phyloP scores from a whole-genome alignment of 257 asterid genomes.

The Solanum microdontum region DNA sequence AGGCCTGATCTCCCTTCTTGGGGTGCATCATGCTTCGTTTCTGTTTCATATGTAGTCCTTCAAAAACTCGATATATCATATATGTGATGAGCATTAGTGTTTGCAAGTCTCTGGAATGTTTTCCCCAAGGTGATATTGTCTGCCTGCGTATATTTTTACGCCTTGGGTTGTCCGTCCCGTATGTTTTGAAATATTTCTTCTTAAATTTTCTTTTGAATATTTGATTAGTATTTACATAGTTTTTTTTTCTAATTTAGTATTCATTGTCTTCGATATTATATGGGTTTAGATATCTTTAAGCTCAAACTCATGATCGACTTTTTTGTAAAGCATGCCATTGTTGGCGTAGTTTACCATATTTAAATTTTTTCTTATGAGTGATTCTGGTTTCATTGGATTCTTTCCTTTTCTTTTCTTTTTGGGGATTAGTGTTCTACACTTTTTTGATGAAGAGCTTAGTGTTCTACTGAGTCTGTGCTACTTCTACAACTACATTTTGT shows the following conservation, averaged over 20 bases:
- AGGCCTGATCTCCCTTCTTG: neutral
- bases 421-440: neutral
- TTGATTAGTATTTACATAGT: neutral
- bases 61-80: neutral
- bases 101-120: neutral
- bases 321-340: neutral
- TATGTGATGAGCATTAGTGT: neutral
- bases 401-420: neutral
- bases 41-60: neutral
- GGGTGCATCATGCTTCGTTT: neutral
- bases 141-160: neutral
- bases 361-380: neutral
- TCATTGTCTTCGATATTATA: neutral
- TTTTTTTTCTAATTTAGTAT: neutral
- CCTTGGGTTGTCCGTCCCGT: neutral
- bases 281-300: neutral
- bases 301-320: neutral
- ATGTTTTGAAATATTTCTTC: neutral
- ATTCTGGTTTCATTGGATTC: neutral
- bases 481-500: neutral
- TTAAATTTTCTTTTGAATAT: neutral
- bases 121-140: neutral
- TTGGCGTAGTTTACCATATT: neutral
- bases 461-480: neutral
- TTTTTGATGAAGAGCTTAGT: neutral